These are phyloP conservation scores for Solanum etuberosum DNA, from an alignment of 257 asterid species.

Conservation along the genomic window DNA sequence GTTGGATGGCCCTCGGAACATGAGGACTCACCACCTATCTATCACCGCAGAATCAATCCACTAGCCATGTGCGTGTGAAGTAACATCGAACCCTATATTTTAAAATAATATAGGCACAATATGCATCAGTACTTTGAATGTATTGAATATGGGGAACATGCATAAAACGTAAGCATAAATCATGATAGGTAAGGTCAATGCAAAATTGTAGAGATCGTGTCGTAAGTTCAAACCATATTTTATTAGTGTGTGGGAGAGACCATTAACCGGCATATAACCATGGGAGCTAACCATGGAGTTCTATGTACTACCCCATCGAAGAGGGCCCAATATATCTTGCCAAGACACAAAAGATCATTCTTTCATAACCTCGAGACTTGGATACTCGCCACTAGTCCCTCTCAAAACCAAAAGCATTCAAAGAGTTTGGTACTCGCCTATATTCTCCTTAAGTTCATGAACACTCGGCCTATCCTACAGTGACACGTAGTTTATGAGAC, in stretches of 20 bases:
- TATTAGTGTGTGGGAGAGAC: neutral
- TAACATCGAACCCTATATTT: neutral
- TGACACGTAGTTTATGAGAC: neutral
- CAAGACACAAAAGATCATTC: neutral
- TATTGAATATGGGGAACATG: neutral
- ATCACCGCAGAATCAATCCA: neutral
- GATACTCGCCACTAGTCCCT: neutral
- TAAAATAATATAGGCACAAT: neutral
- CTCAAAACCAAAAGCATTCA: too few species aligned
- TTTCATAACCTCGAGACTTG: neutral
- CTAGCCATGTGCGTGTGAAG: neutral
- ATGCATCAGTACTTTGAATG: neutral
- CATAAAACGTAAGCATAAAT: neutral
- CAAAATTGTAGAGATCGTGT: too few species aligned
- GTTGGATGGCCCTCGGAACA: neutral
- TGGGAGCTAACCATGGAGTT: neutral
- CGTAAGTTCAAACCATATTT: neutral
- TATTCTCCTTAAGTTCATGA: neutral
- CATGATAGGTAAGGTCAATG: neutral
- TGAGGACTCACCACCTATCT: neutral
- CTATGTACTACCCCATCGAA: neutral
- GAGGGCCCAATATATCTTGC: neutral
- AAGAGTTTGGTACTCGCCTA: neutral
- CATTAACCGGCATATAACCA: neutral
- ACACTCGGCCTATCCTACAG: neutral